These are phyloP conservation scores for Blastocystis sp. DNA, from an alignment of 352 stramenopile genomes.

Conservation along the genomic window DNA sequence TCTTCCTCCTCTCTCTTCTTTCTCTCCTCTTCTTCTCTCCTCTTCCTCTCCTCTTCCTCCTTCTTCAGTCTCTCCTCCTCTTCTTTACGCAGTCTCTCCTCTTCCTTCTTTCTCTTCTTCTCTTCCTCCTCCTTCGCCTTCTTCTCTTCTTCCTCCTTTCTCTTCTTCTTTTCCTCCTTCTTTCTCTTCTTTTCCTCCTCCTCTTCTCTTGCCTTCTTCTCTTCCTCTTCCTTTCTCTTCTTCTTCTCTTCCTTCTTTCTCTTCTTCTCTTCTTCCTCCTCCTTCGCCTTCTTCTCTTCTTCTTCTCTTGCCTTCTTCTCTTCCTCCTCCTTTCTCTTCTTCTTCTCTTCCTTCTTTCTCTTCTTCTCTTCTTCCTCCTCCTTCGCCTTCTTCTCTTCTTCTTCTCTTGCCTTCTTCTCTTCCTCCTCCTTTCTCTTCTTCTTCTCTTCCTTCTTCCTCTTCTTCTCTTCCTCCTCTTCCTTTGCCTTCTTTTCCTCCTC, in stretches of 20 bases:
- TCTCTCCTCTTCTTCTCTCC: neutral
- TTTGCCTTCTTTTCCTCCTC: neutral
- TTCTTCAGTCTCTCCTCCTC: neutral
- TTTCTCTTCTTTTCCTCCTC: neutral
- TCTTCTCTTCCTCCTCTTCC: neutral
- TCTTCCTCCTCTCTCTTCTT: neutral
- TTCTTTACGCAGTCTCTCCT: neutral
- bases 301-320: neutral
- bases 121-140: too few species aligned
- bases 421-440: neutral
- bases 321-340: slow-evolving; percentile 18
- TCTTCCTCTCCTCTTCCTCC: neutral
- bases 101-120: neutral
- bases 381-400: neutral
- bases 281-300: slow-evolving; percentile 7
- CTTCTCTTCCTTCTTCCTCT: neutral
- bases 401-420: neutral
- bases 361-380: slow-evolving; percentile 35
- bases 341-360: slow-evolving; percentile 2
- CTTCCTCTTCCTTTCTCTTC: neutral
- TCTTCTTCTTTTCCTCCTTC: neutral
- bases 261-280: slow-evolving; percentile 1
- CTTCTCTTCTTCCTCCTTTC: neutral
- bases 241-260: neutral
- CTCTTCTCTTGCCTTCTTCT: neutral